Percentiles rank a stretch among this genome's conserved stretches.
Evolutionary conservation across 2,329 filamentous ascomycete genomes (phyloP).

Genomic region (Ceratocystis ficicola): DNA sequence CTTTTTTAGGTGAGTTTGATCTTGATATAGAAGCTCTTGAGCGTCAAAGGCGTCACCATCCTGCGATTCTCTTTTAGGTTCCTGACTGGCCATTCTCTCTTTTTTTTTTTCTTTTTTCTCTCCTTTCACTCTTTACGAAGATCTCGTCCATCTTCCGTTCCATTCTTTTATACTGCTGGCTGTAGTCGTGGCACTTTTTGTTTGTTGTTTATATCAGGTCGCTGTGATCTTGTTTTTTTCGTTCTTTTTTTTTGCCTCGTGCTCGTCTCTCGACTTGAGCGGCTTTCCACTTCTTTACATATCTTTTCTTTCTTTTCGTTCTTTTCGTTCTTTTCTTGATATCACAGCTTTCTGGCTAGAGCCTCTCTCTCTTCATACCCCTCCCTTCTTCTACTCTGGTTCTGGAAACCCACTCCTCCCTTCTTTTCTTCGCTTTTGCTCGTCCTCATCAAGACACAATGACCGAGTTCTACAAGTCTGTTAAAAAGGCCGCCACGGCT

Average conservation of each 20-base stretch:
- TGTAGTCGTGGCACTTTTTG: background rate
- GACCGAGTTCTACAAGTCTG: slow-evolving; percentile 20
- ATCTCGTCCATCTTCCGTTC: background rate
- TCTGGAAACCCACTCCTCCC: background rate
- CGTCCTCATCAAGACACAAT: background rate
- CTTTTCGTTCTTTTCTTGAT: slow-evolving; percentile 3
- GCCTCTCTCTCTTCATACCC: background rate
- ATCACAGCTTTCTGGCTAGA: background rate
- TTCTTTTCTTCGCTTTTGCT: background rate
- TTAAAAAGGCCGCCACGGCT: slow-evolving; percentile 7
- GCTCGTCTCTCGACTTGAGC: background rate
- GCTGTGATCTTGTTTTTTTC: background rate
- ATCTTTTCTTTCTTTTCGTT: background rate
- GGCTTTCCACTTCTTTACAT: background rate
- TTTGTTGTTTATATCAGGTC: background rate
- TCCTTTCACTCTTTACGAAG: background rate
- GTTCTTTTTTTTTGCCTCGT: background rate
- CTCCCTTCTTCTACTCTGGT: background rate
- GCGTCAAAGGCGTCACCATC: background rate
- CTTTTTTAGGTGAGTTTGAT: background rate
- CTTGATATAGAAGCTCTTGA: background rate
- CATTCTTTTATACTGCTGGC: background rate
- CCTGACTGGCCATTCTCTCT: background rate
- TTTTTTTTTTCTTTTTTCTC: background rate
- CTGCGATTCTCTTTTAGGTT: background rate